Base-by-base conservation (phyloP, 2,329 filamentous ascomycete species). In the Cytospora piceae region DNA sequence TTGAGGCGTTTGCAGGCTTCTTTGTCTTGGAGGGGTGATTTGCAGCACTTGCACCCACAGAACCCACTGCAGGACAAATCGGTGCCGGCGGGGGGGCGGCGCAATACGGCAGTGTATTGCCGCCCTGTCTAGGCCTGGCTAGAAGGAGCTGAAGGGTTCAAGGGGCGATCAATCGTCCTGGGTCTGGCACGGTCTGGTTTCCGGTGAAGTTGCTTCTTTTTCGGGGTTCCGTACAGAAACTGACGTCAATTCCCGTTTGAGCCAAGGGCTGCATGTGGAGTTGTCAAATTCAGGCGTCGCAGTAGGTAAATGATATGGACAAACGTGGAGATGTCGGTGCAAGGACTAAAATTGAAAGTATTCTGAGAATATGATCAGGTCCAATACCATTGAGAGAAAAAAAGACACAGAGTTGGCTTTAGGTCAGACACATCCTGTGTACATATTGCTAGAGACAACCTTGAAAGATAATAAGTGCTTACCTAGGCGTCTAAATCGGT, bases 191-290 rank as follows among this genome's bases (percentile, higher is more conserved):
- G n/a, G n/a, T n/a, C n/a, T 34, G 31, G 52, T 58, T 58, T 52
- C 61, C 17, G 49, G 42, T 31, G n/a, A 58, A 15, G 24, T n/a
- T 46, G 42, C 42, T 46, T 46, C n/a, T 22, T 42, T 11, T 20
- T 46, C 42, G 42, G 20, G 20, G 20, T 46, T 46, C 46, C 42
- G 54, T 52, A 58, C 27, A 32, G 39, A n/a, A n/a, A 31, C 55
- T 64, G 61, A 64, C 61, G 61, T 64, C 61, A 64, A 64, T n/a
- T 55, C n/a, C 34, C 17, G 32, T 31, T 20, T 32, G 4, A 46
- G 42, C 42, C 42, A 46, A 46, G 42, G 20, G n/a, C 42, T 46
- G 42, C 20, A 34, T 42, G 37, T 55, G 52, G 51, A 22, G 42
- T 46, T 20, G 34, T 34, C 12, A 17, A 34, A 20, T 39, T 51